Evolutionary conservation across 208 protist species (phyloP).

Genomic region (Acanthamoeba culbertsoni): DNA sequence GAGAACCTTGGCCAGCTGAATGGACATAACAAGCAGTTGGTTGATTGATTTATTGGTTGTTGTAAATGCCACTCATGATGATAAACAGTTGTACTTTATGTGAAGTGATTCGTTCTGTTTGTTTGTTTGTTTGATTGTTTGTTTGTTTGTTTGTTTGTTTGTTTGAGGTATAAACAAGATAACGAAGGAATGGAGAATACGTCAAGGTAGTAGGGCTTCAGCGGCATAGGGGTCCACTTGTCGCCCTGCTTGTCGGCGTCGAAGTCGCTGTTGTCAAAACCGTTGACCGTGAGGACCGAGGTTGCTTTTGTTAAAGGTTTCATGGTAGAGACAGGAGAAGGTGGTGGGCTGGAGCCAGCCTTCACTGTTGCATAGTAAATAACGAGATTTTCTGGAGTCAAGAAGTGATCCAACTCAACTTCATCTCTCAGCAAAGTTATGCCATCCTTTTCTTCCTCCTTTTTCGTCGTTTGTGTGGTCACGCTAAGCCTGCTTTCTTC

Average conservation of each 20-base stretch:
- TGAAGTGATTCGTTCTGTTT: not conserved
- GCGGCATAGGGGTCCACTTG: not conserved
- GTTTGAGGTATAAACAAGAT: not conserved
- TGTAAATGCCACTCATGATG: not conserved
- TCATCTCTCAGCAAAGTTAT: not conserved
- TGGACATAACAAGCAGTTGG: not conserved
- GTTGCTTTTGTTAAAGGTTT: not conserved
- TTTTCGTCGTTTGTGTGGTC: too few species aligned
- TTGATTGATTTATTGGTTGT: too few species aligned
- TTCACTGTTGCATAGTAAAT: not conserved
- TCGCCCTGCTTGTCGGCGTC: not conserved
- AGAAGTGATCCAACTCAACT: not conserved
- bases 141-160: not conserved
- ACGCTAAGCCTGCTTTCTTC: not conserved
- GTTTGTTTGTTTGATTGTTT: too few species aligned
- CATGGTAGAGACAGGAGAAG: not conserved
- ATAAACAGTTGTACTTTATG: too few species aligned
- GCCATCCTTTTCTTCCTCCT: not conserved
- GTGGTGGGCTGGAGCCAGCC: not conserved
- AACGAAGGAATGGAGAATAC: not conserved
- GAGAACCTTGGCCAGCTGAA: conserved; percentile 11
- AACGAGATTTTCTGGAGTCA: not conserved
- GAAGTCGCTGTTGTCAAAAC: not conserved
- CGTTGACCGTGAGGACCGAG: not conserved
- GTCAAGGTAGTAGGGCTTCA: conserved; percentile 37